phyloP scores from a whole-genome alignment of 2,329 filamentous ascomycete species.

The Cladosporium sp. region DNA sequence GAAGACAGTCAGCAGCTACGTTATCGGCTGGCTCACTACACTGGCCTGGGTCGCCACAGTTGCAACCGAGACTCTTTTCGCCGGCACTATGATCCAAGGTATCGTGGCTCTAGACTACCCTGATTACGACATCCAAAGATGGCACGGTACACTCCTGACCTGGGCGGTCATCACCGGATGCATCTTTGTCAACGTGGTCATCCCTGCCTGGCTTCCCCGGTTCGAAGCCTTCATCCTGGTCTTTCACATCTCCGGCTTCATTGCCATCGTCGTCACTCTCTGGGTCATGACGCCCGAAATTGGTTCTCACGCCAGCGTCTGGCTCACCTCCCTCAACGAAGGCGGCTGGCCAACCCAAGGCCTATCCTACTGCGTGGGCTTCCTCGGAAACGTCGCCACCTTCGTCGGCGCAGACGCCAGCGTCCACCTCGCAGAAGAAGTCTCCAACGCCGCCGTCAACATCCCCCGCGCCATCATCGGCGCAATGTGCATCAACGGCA shows the following conservation, averaged over 20 bases:
- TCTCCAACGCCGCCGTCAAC: conserved; percentile 41
- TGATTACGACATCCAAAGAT: conserved; percentile 30
- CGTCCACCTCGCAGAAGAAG: conserved; percentile 46
- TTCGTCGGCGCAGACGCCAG: conserved; percentile 37
- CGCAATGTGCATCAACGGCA: conserved; percentile 43
- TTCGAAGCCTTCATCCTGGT: conserved; percentile 40
- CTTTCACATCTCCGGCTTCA: conserved; percentile 49
- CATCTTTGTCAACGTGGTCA: conserved; percentile 43
- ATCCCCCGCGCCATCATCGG: conserved; percentile 45
- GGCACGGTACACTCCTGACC: conserved; percentile 37
- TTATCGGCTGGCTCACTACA: conserved; percentile 39
- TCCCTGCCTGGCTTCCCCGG: conserved; percentile 35
- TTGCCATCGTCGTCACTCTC: conserved; percentile 46
- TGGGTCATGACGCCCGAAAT: conserved; percentile 24
- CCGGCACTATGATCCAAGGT: conserved; percentile 38
- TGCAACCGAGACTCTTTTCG: conserved; percentile 37
- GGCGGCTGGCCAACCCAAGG: conserved; percentile 31
- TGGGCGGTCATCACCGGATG: conserved; percentile 35
- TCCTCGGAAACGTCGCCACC: conserved; percentile 31
- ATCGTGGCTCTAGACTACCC: conserved; percentile 34
- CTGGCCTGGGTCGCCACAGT: conserved; percentile 40
- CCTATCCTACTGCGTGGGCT: conserved; percentile 30
- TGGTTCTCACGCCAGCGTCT: conserved; percentile 24
- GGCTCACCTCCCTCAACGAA: conserved; percentile 26
- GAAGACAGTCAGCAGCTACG: conserved; percentile 38